A percentile compares a stretch with the other conserved stretches of the same genome.
Conservation (phyloP, 192 early-diverging fungal genomes). For the Linnemannia schmuckeri region DNA sequence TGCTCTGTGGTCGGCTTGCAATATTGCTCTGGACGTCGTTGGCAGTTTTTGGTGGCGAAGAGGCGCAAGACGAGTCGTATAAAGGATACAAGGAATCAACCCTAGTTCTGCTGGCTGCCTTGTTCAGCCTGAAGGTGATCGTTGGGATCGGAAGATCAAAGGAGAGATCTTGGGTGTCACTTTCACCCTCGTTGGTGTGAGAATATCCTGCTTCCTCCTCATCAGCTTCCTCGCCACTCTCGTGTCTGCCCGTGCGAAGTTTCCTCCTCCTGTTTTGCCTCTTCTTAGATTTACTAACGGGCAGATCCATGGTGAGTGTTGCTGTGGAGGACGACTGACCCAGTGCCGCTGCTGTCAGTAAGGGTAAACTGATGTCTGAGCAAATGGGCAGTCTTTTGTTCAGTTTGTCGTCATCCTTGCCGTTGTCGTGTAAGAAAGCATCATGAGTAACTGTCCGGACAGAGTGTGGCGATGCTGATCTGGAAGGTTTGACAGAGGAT, state of each 20-base stretch:
- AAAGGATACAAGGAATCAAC: conserved; percentile 25
- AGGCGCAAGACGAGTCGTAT: conserved; percentile 30
- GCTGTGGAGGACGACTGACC: background rate
- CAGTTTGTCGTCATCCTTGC: background rate
- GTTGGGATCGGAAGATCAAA: background rate
- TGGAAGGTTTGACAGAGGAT: conserved; percentile 10
- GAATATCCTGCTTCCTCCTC: background rate
- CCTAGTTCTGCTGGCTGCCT: background rate
- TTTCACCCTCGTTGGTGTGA: background rate
- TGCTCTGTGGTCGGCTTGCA: conserved; percentile 19
- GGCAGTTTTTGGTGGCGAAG: conserved; percentile 24
- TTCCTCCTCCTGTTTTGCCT: conserved; percentile 12
- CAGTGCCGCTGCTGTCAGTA: background rate
- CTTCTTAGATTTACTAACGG: conserved; percentile 17
- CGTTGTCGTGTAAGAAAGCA: background rate
- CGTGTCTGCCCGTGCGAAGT: background rate
- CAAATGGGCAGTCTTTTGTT: background rate
- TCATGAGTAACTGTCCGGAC: background rate
- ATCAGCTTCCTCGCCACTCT: background rate
- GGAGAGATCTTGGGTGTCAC: background rate
- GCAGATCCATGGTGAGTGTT: background rate
- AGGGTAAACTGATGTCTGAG: background rate
- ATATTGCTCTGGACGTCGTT: conserved; percentile 32
- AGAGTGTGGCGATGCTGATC: conserved; percentile 14
- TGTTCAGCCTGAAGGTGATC: background rate